Base-by-base conservation (phyloP, 1,284 basidiomycete species). In the Ceratobasidium sp. region DNA sequence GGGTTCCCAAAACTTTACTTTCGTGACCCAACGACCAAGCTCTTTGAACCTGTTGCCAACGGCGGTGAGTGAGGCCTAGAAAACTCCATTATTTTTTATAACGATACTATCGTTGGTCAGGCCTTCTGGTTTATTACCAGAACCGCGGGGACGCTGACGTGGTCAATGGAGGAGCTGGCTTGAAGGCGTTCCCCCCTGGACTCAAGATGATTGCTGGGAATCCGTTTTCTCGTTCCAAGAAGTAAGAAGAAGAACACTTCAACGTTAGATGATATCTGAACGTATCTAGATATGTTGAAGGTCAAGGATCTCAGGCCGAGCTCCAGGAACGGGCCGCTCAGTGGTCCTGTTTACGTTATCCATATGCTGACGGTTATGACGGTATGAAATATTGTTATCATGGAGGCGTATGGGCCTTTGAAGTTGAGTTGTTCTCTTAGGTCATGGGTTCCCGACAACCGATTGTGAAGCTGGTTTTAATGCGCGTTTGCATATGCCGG, bases 121-220 rank as follows among this genome's bases (percentile, higher is more conserved):
- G 50, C 27, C 64, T 74, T 31, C 54, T 67, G 8, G 59, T 75
- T 17, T 76, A 76, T 41, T 76, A 76, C 53, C 73, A 75, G 17
- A 63, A 76, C 29, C 57, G 60, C 27, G 66, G 66, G 33, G 31
- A 56, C 2, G 54, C 15, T 22, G 63, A 66, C 24, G 22, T n/a
- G 15, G 36, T 27, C 31, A 48, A 69, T 27, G 65, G 67, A n/a
- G 75, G 66, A 11, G 9, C 33, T 8, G 75, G 84, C 83, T 8
- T 75, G 79, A 15, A 82, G 84, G 66, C 84, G 83, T 62, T 73
- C 71, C 57, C 60, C 14, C 36, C 33, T 14, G 86, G 85, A 19
- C 82, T 87, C 78, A 82, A 82, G 73, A 86, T 87, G 84, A 78
- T 86, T 36, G 83, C 81, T 47, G 86, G 86, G n/a, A 81, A 83